These are phyloP conservation scores for Tuber indicum DNA, from an alignment of 495 filamentous ascomycete genomes.

Conservation along the genomic window DNA sequence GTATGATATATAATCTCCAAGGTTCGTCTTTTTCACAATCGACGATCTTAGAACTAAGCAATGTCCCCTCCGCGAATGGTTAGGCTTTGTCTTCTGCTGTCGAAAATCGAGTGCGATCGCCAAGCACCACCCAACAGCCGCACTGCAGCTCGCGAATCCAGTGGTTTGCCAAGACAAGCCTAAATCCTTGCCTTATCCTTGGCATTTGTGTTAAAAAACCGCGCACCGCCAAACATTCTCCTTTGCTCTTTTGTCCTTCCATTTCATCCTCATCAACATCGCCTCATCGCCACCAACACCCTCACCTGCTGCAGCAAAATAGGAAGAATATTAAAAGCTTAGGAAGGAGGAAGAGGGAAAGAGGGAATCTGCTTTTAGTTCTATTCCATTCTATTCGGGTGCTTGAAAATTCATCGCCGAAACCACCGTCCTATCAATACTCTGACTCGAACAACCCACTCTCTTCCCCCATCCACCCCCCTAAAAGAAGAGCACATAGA, in stretches of 20 bases:
- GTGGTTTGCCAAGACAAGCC: not conserved
- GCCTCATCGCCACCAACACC: not conserved
- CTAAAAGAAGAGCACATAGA: not conserved
- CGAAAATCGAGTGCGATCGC: conserved; percentile 6
- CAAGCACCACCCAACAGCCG: not conserved
- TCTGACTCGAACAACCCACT: conserved; percentile 2
- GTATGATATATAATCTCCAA: not conserved
- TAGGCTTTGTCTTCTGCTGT: not conserved
- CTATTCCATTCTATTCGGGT: conserved; percentile 2
- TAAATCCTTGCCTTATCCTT: conserved; percentile 1
- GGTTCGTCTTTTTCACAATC: not conserved
- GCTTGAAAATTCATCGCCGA: conserved; percentile 1
- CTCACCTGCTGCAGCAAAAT: not conserved
- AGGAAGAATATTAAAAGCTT: not conserved
- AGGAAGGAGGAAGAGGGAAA: not conserved
- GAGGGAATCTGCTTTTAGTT: conserved; percentile 1
- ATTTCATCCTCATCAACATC: conserved; percentile 1
- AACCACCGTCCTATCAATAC: not conserved
- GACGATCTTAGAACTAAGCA: conserved; percentile 1
- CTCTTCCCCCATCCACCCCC: not conserved
- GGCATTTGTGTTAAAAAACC: not conserved
- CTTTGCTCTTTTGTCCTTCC: not conserved
- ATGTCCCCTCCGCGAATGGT: not conserved
- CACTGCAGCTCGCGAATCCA: not conserved
- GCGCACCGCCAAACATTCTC: not conserved